Percentiles rank a stretch among this genome's conserved stretches.
phyloP scores from a whole-genome alignment of 192 early-diverging fungal species.

The Coemansia sp. region DNA sequence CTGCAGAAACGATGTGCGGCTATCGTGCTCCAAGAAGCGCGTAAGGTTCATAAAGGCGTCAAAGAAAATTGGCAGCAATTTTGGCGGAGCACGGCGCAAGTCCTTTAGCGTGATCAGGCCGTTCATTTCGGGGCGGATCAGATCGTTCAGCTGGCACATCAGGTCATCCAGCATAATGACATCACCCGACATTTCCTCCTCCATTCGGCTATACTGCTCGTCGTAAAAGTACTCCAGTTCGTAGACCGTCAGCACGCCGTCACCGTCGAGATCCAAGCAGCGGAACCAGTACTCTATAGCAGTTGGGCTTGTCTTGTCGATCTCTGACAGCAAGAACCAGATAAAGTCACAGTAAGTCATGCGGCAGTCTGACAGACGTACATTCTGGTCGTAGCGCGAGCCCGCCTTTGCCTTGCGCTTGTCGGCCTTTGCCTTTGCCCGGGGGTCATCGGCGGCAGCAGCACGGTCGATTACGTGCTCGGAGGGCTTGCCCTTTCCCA shows the following conservation, averaged over 20 bases:
- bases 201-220: constrained; percentile 78
- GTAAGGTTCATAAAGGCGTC: constrained; percentile 59
- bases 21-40: constrained; percentile 58
- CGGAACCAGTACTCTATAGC: constrained; percentile 89
- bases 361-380: constrained; percentile 55
- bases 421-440: constrained; percentile 29
- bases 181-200: constrained; percentile 56
- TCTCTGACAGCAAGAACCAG: constrained; percentile 83
- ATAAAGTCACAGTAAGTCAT: constrained; percentile 87
- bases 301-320: constrained; percentile 72
- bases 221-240: constrained; percentile 87
- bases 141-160: constrained; percentile 58
- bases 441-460: constrained; percentile 11
- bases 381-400: constrained; percentile 48
- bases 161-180: constrained; percentile 54
- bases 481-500: constrained; percentile 62
- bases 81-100: constrained; percentile 37
- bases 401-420: constrained; percentile 31
- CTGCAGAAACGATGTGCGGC: constrained; percentile 49
- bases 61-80: constrained; percentile 50
- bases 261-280: constrained; percentile 89
- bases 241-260: constrained; percentile 83
- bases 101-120: constrained; percentile 58
- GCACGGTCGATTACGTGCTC: constrained; percentile 9
- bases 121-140: constrained; percentile 45